Evolutionary conservation across 2,329 filamentous ascomycete genomes (phyloP), one percentile per base, ranked within the genome.

Genomic region (Alternaria dauci): DNA sequence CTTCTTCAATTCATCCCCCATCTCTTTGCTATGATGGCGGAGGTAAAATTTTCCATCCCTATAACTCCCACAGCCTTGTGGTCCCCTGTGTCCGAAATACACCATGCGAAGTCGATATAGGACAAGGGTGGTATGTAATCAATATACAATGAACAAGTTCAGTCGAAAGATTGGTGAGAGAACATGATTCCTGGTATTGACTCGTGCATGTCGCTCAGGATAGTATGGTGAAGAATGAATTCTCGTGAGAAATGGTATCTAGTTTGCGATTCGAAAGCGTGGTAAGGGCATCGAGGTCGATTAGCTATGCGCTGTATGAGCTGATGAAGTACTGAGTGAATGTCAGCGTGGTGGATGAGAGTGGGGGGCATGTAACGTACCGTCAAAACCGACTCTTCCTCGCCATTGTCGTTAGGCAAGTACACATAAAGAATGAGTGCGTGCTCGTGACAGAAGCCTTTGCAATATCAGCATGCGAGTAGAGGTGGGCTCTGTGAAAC

Each of bases 391-490:
- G 89, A 90, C 70, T 92, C 89, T 25, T 91, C 89, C 1, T 85
- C 85, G 2, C 84, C 84, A 71, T 89, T 88, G 59, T 93, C 91
- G 53, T 89, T 88, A 68, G 89, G 85, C 32, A 95, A 84, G 70
- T 93, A 95, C 3, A 95, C 92, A 73, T 95, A 95, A 26, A 95
- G 81, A 41, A 95, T 92, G 63, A 96, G 78, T 2, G 92, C 91
- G 76, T 93, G 89, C 54, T 92, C 90, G 72, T 95, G 85, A 39
- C 89, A 89, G 77, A 96, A 93, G 75, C 84, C 84, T 86, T 43
- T 12, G 11, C 16, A 18, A 63, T 48, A 67, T 76, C 44, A 75
- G 58, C 43, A 44, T 41, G 47, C 26, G 11, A 54, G 14, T 47
- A 38, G 26, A 26, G 5, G 8, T 14, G 1, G 20, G 23, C 20